Percentiles rank a stretch among this genome's conserved stretches.
phyloP scores from a whole-genome alignment of 148 eudicot genomes.

The Dysphania ambrosioides region DNA sequence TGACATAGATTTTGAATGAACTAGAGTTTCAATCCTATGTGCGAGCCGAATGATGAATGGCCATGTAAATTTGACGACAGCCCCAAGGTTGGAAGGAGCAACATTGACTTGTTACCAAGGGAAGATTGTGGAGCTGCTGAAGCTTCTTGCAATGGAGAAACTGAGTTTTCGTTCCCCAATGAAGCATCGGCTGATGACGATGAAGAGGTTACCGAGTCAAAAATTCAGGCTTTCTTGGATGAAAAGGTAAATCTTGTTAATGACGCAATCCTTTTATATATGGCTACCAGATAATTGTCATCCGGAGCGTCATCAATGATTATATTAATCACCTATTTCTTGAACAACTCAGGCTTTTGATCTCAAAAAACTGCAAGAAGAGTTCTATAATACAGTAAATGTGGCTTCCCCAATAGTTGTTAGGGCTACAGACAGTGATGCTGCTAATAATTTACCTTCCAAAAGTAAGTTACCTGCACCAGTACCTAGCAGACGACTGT shows the following conservation, averaged over 20 bases:
- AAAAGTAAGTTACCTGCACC: constrained; percentile 59
- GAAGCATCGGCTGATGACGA: constrained; percentile 65
- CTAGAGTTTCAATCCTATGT: constrained; percentile 79
- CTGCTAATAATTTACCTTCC: constrained; percentile 41
- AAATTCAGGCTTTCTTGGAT: constrained; percentile 73
- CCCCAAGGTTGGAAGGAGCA: constrained; percentile 40
- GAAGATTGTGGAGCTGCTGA: constrained; percentile 33
- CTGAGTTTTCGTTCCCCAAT: constrained; percentile 48
- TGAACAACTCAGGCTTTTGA: constrained; percentile 57
- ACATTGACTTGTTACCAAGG: constrained; percentile 25
- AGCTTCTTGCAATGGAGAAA: constrained; percentile 35
- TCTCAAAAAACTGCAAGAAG: constrained; percentile 73
- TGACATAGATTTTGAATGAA: constrained; percentile 19
- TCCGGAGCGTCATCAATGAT: neutral
- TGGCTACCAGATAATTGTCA: neutral
- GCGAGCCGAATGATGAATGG: constrained; percentile 68
- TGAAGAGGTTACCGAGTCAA: constrained; percentile 78
- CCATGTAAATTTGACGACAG: constrained; percentile 49
- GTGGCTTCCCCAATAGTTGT: constrained; percentile 38
- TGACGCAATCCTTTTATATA: neutral
- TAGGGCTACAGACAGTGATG: constrained; percentile 40
- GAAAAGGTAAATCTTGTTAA: constrained; percentile 61
- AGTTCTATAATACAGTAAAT: constrained; percentile 62
- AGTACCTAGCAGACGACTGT: constrained; percentile 44
- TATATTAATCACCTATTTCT: neutral